Evolutionary conservation across 1,139 yeast genomes (phyloP), one percentile per base, ranked within the genome.

Genomic region (Saccharomycopsis phalli): DNA sequence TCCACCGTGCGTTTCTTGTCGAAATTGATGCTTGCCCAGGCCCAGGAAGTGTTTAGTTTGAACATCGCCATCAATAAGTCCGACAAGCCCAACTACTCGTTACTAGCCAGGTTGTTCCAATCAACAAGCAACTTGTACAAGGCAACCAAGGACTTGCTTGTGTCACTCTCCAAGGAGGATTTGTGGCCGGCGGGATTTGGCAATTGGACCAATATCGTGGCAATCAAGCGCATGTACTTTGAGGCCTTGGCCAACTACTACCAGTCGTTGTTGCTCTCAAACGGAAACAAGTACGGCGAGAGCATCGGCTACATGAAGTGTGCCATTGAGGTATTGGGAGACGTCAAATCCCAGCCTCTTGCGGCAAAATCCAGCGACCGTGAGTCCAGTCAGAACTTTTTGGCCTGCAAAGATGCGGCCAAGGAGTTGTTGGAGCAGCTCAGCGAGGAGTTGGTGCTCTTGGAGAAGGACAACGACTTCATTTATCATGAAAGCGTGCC

Each of bases 401-500:
- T 26, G 14, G 38, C 38, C 11, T 38, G 38, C 20, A 19, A 23
- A 4, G 27, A 41, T 2, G 18, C 38, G 4, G 30, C 25, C 16
- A 34, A 37, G 8, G 38, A 36, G 19, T 14, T 36, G 13, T 7
- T 35, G 17, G 45, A 44, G 31, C 36, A 44, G 23, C n/a, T 38
- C 17, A 29, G 31, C n/a, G 37, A 40, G 21, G 44, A 43, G 23
- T 34, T 42, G 20, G 57, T 57, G 3, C 68, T 65, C 7, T 57
- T 78, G 49, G 78, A 69, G 27, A 84, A 82, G 51, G 97, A 91
- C 54, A 91, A 91, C 54, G 96, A 91, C 55, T 79, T 77, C 53
- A 84, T 91, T 34, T 91, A 83, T 53, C 94, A 91, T 57, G 88
- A 81, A 21, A 56, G 69, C 2, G 65, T 88, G 11, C 94, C 94